Evolutionary conservation across 495 filamentous ascomycete species (phyloP), one percentile per base, ranked within the genome.

Genomic region (Neurospora sp.): DNA sequence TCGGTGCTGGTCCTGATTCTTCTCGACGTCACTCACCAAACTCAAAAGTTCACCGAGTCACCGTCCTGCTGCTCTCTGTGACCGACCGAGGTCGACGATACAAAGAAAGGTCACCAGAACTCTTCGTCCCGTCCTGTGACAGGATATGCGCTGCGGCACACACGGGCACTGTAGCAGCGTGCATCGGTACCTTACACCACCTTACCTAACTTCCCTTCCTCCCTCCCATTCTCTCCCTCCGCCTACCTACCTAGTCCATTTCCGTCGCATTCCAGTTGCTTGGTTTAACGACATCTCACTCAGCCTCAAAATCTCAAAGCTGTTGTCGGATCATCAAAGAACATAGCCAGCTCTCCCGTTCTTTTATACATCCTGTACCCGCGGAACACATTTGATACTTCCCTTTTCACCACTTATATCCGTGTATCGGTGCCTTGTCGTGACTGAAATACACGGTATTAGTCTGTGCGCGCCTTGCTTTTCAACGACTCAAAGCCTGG

Each of bases 341-440:
- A 35, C 53, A 35, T 35, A 65, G 2, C 31, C 27, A 1, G 27
- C 53, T 65, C 53, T 35, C 6, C 6, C 12, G 14, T 16, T 65
- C 53, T 65, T 61, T 35, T 37, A 16, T 61, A 61, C 53, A 61
- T 22, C 5, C 27, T 35, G 12, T 16, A 35, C 27, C 27, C 27
- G 3, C 27, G 53, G 14, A 18, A 65, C 31, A 35, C 47, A 31
- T 22, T 12, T 59, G 47, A 31, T 59, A 59, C 10, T 59, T 65
- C 53, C 53, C 27, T 35, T 65, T 65, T 65, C 53, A 65, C 53
- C 53, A 65, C 53, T 65, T 65, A 37, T 31, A 35, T 14, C 53
- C 27, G 27, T 65, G 53, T 35, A 35, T 65, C 53, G 70, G 38
- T 74, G 71, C 71, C 73, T 74, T 73, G 42, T 70, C 40, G 73